phyloP scores from a whole-genome alignment of 768 basidiomycete species.

The Boletus subparvulus region DNA sequence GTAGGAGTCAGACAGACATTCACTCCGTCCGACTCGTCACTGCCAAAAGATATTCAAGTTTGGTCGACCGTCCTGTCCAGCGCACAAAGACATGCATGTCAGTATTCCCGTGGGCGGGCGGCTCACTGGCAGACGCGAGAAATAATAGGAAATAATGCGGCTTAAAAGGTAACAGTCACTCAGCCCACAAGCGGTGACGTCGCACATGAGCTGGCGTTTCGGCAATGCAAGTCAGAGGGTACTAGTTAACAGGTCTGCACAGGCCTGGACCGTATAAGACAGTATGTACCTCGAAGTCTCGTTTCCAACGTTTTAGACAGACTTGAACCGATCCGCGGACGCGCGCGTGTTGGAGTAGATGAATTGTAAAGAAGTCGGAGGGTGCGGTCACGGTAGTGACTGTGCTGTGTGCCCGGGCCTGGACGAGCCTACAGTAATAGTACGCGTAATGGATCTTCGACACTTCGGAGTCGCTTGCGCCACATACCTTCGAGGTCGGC shows the following conservation, averaged over 20 bases:
- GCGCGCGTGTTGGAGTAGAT: no score
- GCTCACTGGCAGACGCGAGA: background rate
- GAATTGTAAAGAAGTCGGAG: background rate
- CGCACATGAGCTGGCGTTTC: background rate
- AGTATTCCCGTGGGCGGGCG: background rate
- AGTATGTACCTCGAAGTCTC: no score
- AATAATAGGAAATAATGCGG: background rate
- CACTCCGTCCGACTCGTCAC: background rate
- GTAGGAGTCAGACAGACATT: background rate
- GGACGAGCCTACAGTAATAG: no score
- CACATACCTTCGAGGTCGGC: no score
- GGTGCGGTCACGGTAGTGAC: background rate
- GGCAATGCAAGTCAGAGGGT: no score
- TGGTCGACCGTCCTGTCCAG: no score
- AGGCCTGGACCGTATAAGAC: background rate
- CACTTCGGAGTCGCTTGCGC: no score
- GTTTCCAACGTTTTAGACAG: background rate
- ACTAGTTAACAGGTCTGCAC: background rate
- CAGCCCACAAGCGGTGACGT: background rate
- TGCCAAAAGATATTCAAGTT: background rate
- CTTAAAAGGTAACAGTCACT: background rate
- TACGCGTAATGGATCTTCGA: no score
- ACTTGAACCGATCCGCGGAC: background rate
- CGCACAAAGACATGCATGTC: no score
- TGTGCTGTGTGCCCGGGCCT: background rate